Conservation (phyloP, 805 yeast species). For the Ogataea polymorpha region DNA sequence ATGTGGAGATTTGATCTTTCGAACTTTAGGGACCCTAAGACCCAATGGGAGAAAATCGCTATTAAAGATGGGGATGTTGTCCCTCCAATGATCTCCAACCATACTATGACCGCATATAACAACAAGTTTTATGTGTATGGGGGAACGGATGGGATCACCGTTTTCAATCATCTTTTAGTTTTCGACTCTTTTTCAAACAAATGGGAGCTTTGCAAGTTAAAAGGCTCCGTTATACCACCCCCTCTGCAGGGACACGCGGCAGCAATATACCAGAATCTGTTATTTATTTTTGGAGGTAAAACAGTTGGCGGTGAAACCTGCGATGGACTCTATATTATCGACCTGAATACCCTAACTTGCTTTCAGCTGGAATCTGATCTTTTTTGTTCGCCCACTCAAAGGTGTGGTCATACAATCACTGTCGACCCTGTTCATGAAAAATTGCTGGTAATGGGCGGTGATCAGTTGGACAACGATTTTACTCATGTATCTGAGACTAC, state of each 20-base stretch:
- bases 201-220: conserved; percentile 70
- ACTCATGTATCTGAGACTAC: conserved; percentile 20
- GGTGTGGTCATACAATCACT: conserved; percentile 90
- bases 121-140: conserved; percentile 86
- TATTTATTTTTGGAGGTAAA: conserved; percentile 90
- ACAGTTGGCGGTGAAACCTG: conserved; percentile 67
- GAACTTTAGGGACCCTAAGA: conserved; percentile 75
- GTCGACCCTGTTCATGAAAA: conserved; percentile 63
- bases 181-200: conserved; percentile 65
- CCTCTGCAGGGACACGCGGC: conserved; percentile 93
- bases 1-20: conserved; percentile 83
- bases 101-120: conserved; percentile 78
- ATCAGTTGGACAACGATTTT: conserved; percentile 60
- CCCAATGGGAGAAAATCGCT: conserved; percentile 75
- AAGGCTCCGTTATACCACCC: conserved; percentile 64
- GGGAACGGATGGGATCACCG: conserved; percentile 69
- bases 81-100: conserved; percentile 89
- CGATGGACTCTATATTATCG: conserved; percentile 68
- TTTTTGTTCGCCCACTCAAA: conserved; percentile 64
- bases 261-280: conserved; percentile 67
- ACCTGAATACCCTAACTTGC: conserved; percentile 71
- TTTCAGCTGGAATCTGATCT: conserved; percentile 44
- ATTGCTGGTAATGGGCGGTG: conserved; percentile 89
- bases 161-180: conserved; percentile 75
- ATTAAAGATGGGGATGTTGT: conserved; percentile 35